Evolutionary conservation across 2,329 filamentous ascomycete species (phyloP), one percentile per base, ranked within the genome.

Genomic region (Alternaria rosae): DNA sequence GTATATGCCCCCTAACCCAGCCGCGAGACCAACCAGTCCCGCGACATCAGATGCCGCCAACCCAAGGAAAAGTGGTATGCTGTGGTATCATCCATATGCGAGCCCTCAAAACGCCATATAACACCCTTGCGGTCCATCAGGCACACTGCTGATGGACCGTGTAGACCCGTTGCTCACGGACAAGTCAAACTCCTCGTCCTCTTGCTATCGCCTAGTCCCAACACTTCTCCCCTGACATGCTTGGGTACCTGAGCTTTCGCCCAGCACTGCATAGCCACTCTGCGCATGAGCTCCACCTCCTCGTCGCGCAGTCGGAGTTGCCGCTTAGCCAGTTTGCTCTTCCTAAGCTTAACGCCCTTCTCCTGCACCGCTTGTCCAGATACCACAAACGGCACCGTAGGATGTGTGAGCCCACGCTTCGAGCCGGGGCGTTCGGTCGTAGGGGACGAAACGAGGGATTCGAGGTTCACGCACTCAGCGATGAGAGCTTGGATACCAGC

Each of bases 401-500:
- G 71, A 8, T 70, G 68, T 2, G 71, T 69, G 6, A 73, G 64
- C 26, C 62, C 68, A 17, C 76, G 66, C 25, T 69, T 59, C 41
- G 55, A 65, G 35, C 35, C 45, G 0, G 63, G 60, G 5, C 76
- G 70, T 13, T 64, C 66, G 3, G 70, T 61, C 0, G 68, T 55
- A 0, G 75, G 73, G 1, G 76, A 78, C 3, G 75, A 71, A 10
- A 80, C 78, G 35, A 83, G 78, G 8, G 79, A 72, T 56, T 83
- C 82, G 21, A 84, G 75, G 28, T 78, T 74, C 1, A 72, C 66
- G 65, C 81, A 82, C 58, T 83, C 81, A 38, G 75, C 69, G 21
- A 84, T 84, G 15, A 85, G 78, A 6, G 80, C 79, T 47, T 83
- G 81, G 54, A 85, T 80, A 17, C 81, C 79, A 20, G 78, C 75